Percentiles rank a stretch among this genome's conserved stretches.
Conservation (phyloP, 257 asterid genomes). For the Solanum habrochaites region DNA sequence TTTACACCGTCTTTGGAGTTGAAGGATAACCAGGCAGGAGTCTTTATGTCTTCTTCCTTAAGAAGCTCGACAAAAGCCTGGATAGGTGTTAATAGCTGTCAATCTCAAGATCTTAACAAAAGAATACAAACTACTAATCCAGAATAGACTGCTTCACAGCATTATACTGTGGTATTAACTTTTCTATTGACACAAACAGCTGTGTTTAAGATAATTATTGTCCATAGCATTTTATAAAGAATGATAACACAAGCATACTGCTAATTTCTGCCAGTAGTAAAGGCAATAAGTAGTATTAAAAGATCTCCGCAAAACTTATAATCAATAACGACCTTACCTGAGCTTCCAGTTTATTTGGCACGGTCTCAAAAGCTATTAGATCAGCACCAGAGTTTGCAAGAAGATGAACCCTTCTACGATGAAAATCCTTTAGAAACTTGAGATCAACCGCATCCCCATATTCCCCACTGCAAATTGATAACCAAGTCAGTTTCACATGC, state of each 20-base stretch:
- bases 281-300: background rate
- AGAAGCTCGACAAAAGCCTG: conserved; percentile 81
- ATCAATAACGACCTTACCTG: conserved; percentile 34
- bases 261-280: background rate
- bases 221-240: background rate
- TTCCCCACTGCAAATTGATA: conserved; percentile 47
- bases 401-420: conserved; percentile 72
- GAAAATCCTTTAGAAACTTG: conserved; percentile 67
- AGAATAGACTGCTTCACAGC: background rate
- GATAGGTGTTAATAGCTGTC: conserved; percentile 9
- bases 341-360: conserved; percentile 82
- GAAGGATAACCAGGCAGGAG: conserved; percentile 86
- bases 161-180: background rate
- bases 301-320: background rate
- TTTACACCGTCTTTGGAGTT: conserved; percentile 82
- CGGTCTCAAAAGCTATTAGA: conserved; percentile 82
- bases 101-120: background rate
- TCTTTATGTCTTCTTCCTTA: conserved; percentile 56
- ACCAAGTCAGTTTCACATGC: background rate
- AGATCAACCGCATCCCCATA: conserved; percentile 65
- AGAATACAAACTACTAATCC: background rate
- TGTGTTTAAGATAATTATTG: background rate
- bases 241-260: background rate
- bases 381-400: conserved; percentile 80
- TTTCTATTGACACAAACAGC: background rate